A percentile compares a stretch with the other conserved stretches of the same genome.
Evolutionary conservation across 2,329 filamentous ascomycete genomes (phyloP).

Genomic region (Tympanopsis confertula): DNA sequence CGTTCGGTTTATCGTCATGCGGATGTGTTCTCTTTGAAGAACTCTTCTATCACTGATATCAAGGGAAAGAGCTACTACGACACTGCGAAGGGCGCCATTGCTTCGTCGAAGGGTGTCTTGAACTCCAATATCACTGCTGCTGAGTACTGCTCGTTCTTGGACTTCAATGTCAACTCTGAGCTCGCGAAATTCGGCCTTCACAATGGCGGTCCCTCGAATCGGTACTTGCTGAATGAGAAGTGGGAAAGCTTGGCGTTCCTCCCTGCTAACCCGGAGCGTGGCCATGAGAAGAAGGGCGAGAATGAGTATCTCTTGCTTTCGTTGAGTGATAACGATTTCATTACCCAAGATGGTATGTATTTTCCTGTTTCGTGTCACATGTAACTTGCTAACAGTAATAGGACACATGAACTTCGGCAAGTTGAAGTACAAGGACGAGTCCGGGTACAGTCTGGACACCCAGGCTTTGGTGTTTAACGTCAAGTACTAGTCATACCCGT

Average conservation of each 20-base stretch:
- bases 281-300: slow-evolving; percentile 18
- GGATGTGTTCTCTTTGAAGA: slow-evolving; percentile 55
- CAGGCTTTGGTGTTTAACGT: slow-evolving; percentile 55
- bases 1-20: slow-evolving; percentile 54
- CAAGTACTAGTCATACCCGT: too few relatives aligned
- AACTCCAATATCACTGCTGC: slow-evolving; percentile 41
- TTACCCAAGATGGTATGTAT: slow-evolving; percentile 52
- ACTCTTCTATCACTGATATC: slow-evolving; percentile 41
- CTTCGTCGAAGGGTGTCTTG: slow-evolving; percentile 35
- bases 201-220: slow-evolving; percentile 53
- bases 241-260: slow-evolving; percentile 61
- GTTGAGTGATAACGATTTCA: slow-evolving; percentile 64
- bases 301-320: slow-evolving; percentile 58
- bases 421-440: slow-evolving; percentile 40
- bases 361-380: background rate
- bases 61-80: slow-evolving; percentile 27
- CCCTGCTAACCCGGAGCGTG: slow-evolving; percentile 36
- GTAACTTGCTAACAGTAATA: background rate
- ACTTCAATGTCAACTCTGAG: slow-evolving; percentile 56
- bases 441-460: slow-evolving; percentile 45
- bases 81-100: slow-evolving; percentile 8
- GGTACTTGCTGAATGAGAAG: slow-evolving; percentile 58
- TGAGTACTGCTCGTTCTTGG: slow-evolving; percentile 53
- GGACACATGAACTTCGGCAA: slow-evolving; percentile 41
- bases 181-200: slow-evolving; percentile 55